These are phyloP conservation scores for Avena sativa DNA, from an alignment of 176 grass and related monocot genomes.

Conservation along the genomic window DNA sequence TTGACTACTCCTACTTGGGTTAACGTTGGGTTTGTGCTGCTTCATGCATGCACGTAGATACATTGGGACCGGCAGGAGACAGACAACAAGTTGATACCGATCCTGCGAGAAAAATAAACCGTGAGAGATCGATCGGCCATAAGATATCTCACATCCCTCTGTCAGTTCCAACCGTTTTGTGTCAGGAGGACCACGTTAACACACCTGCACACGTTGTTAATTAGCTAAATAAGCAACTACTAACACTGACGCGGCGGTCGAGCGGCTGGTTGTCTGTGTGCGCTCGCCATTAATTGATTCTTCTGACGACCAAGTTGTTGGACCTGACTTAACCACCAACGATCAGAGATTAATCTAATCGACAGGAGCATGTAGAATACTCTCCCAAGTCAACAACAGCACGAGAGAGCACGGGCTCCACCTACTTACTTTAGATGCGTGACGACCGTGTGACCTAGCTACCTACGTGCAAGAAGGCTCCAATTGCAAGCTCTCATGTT, in stretches of 20 bases:
- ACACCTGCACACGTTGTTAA: slow-evolving; percentile 40
- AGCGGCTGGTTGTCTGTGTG: slow-evolving; percentile 38
- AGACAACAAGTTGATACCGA: background rate
- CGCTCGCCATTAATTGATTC: background rate
- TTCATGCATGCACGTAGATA: background rate
- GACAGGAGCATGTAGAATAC: slow-evolving; percentile 7
- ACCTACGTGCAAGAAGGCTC: background rate
- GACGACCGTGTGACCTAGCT: too few species aligned
- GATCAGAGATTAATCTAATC: background rate
- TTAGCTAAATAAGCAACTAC: slow-evolving; percentile 8
- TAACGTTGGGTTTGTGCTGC: background rate
- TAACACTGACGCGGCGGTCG: slow-evolving; percentile 19
- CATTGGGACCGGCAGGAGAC: too few species aligned
- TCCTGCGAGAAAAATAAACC: background rate
- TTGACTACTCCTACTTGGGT: background rate
- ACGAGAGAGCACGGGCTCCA: slow-evolving; percentile 18
- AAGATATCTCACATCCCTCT: too few species aligned
- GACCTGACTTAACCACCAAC: slow-evolving; percentile 36
- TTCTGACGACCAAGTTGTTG: background rate
- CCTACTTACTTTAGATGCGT: too few species aligned
- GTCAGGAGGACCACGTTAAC: slow-evolving; percentile 1
- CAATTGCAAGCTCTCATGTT: slow-evolving; percentile 19
- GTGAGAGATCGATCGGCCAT: too few species aligned
- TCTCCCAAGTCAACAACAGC: slow-evolving; percentile 23
- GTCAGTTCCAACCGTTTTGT: background rate